Evolutionary conservation across 352 stramenopile species (phyloP).

Genomic region (Thraustochytrium sp.): DNA sequence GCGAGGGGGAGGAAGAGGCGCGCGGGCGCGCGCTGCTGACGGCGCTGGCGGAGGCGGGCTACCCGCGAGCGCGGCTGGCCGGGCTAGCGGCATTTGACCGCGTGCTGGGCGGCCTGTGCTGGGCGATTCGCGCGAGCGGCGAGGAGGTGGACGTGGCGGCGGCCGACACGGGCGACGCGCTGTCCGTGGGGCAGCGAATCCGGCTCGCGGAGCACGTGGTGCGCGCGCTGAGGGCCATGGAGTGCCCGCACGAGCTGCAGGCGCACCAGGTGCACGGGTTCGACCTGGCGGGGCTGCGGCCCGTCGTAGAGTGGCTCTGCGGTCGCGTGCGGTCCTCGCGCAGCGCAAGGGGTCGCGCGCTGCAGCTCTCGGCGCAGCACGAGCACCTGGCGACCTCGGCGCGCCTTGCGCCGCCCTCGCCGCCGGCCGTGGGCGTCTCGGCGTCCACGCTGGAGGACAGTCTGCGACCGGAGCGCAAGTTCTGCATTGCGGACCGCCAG

Average conservation of each 20-base stretch:
- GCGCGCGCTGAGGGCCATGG: background rate
- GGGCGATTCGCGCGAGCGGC: background rate
- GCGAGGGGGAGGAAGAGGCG: no score
- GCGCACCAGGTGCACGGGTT: slow-evolving; percentile 53
- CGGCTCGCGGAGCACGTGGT: background rate
- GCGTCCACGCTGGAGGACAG: background rate
- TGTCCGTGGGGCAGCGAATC: background rate
- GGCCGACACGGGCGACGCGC: background rate
- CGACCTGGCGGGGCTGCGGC: slow-evolving; percentile 43
- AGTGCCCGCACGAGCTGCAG: slow-evolving; percentile 32
- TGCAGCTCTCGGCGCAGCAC: background rate
- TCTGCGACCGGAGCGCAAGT: background rate
- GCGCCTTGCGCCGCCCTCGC: background rate
- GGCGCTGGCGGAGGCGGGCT: background rate
- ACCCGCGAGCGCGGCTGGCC: background rate
- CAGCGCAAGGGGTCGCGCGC: background rate
- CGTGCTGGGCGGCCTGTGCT: slow-evolving; percentile 12
- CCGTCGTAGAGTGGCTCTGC: slow-evolving; percentile 47
- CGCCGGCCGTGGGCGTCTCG: background rate
- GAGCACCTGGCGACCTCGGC: background rate
- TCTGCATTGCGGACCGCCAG: slow-evolving; percentile 13
- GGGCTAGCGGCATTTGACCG: background rate
- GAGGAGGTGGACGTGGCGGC: background rate
- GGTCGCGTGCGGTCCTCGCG: slow-evolving; percentile 29
- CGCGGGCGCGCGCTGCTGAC: no score